Evolutionary conservation across 1,284 basidiomycete genomes (phyloP).

Genomic region (Ganoderma meredithae): DNA sequence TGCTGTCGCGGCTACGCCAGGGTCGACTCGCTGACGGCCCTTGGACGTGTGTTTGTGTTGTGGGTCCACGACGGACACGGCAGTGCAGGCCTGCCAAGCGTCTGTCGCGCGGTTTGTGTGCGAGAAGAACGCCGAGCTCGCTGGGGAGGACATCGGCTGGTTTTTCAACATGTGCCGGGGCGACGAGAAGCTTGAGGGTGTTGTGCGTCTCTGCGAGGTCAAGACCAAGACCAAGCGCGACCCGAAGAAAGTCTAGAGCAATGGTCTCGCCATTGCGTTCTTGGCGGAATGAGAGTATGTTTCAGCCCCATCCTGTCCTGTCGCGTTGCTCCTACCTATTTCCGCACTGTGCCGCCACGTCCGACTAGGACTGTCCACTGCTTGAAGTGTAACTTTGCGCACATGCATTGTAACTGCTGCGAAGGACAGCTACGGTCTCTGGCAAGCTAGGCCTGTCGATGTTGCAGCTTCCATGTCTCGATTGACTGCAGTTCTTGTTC

Average conservation of each 20-base stretch:
- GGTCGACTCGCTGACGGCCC: background rate
- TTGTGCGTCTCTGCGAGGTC: slow-evolving; percentile 38
- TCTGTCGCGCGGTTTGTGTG: slow-evolving; percentile 29
- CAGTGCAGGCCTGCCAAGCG: slow-evolving; percentile 11
- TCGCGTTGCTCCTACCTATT: background rate
- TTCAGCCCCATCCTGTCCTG: background rate
- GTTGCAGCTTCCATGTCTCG: background rate
- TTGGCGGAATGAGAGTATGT: slow-evolving; percentile 17
- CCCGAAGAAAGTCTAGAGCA: slow-evolving; percentile 43
- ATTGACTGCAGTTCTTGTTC: background rate
- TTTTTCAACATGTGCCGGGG: slow-evolving; percentile 34
- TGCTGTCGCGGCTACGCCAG: background rate
- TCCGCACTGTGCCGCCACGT: slow-evolving; percentile 1
- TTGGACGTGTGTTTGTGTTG: background rate
- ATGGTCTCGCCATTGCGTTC: slow-evolving; percentile 37
- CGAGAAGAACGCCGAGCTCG: slow-evolving; percentile 31
- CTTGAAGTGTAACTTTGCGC: background rate
- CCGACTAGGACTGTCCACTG: no score
- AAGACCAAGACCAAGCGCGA: no score
- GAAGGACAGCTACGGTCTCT: background rate
- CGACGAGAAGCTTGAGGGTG: slow-evolving; percentile 36
- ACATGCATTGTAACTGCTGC: background rate
- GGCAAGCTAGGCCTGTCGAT: background rate
- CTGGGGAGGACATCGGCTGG: slow-evolving; percentile 31
- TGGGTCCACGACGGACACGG: slow-evolving; percentile 28